phyloP scores from a whole-genome alignment of 2,329 filamentous ascomycete species.

The Fusarium ramigenum region DNA sequence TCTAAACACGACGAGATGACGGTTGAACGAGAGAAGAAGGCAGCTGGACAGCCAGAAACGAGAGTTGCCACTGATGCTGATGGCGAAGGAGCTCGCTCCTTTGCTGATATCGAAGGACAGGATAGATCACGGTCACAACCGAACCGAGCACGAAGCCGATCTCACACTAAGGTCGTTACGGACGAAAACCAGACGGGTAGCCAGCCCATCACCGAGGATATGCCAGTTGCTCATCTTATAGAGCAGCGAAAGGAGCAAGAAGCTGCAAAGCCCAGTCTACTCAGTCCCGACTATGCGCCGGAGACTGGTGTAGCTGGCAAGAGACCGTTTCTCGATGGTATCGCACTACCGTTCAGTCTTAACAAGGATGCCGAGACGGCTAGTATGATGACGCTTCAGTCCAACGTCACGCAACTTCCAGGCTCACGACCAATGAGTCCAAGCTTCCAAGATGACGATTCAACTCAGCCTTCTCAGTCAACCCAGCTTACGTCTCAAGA shows the following conservation, averaged over 20 bases:
- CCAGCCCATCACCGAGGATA: constrained; percentile 49
- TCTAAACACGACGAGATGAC: constrained; percentile 87
- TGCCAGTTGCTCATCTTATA: constrained; percentile 55
- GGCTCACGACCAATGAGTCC: constrained; percentile 49
- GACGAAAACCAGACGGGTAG: constrained; percentile 61
- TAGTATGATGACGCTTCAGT: constrained; percentile 74
- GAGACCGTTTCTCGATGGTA: constrained; percentile 72
- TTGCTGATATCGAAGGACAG: constrained; percentile 53
- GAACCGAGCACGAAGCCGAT: constrained; percentile 50
- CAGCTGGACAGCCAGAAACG: constrained; percentile 50
- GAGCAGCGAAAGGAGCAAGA: constrained; percentile 53
- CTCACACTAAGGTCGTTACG: constrained; percentile 57
- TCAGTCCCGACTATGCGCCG: constrained; percentile 55
- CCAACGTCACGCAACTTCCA: constrained; percentile 46
- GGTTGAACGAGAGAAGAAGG: constrained; percentile 66
- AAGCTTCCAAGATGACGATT: constrained; percentile 13
- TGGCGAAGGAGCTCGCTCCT: constrained; percentile 55
- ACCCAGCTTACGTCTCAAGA: constrained; percentile 32
- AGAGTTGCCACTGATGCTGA: constrained; percentile 51
- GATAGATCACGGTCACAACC: constrained; percentile 42
- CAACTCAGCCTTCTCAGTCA: constrained; percentile 21
- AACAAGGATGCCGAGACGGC: constrained; percentile 71
- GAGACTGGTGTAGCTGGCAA: constrained; percentile 66
- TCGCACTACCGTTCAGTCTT: constrained; percentile 78
- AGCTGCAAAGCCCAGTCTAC: constrained; percentile 53